Percentiles rank a stretch among this genome's conserved stretches.
Conservation (phyloP, 2,329 filamentous ascomycete genomes). For the Lasiodiplodia gonubiensis region DNA sequence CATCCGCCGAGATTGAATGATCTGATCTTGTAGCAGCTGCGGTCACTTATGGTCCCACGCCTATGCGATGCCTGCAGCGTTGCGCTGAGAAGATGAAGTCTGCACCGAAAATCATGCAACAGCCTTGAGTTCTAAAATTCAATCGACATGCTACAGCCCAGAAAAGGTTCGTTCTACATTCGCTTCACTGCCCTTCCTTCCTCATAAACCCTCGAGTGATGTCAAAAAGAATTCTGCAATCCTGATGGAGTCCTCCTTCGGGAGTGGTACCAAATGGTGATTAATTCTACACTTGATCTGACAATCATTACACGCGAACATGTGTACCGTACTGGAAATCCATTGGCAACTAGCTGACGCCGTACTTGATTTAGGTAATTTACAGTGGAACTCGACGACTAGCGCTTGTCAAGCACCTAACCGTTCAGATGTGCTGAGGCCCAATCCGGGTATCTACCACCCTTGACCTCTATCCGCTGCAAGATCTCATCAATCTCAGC, state of each 20-base stretch:
- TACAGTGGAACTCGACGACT: not conserved
- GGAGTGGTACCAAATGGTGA: slow-evolving; percentile 49
- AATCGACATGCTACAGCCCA: not conserved
- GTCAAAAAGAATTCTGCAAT: slow-evolving; percentile 58
- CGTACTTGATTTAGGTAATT: not conserved
- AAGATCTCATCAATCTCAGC: slow-evolving; percentile 59
- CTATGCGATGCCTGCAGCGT: not conserved
- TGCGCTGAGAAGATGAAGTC: not conserved
- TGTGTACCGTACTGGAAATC: not conserved
- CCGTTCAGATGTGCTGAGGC: slow-evolving; percentile 29
- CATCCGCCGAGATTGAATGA: not conserved
- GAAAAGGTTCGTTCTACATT: not conserved
- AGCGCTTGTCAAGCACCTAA: not conserved
- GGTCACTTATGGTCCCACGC: not conserved
- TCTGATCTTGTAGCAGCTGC: not conserved
- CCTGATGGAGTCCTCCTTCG: slow-evolving; percentile 44
- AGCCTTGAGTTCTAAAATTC: not conserved
- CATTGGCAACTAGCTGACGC: slow-evolving; percentile 20
- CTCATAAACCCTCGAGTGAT: slow-evolving; percentile 42
- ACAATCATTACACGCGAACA: slow-evolving; percentile 32
- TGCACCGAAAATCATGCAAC: not conserved
- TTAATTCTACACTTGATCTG: slow-evolving; percentile 58
- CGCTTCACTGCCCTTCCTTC: not conserved
- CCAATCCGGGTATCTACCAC: slow-evolving; percentile 46
- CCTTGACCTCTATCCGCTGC: slow-evolving; percentile 51